Conservation (phyloP, 2,329 filamentous ascomycete species). For the Chalara sp. region DNA sequence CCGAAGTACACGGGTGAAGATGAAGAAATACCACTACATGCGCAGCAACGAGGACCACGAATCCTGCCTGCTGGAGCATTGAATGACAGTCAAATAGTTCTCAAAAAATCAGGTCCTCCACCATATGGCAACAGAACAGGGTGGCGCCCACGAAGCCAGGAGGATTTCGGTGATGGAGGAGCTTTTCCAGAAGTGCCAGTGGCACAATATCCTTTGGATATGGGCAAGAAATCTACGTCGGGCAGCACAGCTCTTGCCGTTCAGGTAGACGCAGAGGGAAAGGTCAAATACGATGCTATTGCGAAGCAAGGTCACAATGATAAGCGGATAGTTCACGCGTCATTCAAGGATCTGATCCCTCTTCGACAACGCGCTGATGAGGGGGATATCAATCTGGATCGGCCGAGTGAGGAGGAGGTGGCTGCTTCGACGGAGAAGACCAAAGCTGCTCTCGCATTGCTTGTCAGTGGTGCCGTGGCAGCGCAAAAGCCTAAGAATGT, state of each 20-base stretch:
- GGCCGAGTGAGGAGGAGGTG: conserved; percentile 80
- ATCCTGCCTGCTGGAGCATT: conserved; percentile 74
- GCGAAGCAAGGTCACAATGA: conserved; percentile 82
- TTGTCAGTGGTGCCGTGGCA: conserved; percentile 80
- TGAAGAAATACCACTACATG: conserved; percentile 67
- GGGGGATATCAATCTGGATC: conserved; percentile 80
- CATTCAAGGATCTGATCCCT: conserved; percentile 95
- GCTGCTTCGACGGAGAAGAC: conserved; percentile 80
- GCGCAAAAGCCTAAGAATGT: conserved; percentile 96
- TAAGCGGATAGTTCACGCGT: conserved; percentile 81
- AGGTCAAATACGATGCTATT: conserved; percentile 95
- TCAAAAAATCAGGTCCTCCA: conserved; percentile 71
- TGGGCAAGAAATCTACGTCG: conserved; percentile 70
- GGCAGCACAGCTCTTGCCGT: conserved; percentile 85
- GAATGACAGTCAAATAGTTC: conserved; percentile 37
- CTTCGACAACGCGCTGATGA: conserved; percentile 87
- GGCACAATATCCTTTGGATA: conserved; percentile 91
- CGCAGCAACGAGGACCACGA: conserved; percentile 72
- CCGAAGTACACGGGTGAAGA: conserved; percentile 88
- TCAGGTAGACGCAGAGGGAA: conserved; percentile 84
- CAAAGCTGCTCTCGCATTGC: conserved; percentile 71
- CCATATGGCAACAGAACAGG: conserved; percentile 79
- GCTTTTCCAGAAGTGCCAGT: conserved; percentile 92
- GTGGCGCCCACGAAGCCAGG: conserved; percentile 83
- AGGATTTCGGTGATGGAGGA: conserved; percentile 94